Evolutionary conservation across 1,139 yeast genomes (phyloP).

Genomic region (Geotrichum reessii): DNA sequence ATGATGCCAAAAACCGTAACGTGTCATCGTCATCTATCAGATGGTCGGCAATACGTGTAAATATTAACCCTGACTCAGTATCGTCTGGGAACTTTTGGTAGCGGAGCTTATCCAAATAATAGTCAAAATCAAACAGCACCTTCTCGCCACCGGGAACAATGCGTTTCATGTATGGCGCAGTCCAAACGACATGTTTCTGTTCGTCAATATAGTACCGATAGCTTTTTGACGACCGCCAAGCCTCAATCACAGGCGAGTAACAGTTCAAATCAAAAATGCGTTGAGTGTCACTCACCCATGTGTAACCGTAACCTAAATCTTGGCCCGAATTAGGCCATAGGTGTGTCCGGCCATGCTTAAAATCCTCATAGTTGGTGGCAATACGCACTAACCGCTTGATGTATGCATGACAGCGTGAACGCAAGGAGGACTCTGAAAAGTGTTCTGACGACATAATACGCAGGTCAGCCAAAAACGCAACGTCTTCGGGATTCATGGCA

Average conservation of each 20-base stretch:
- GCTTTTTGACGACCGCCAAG: constrained; percentile 33
- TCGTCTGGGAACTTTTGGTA: constrained; percentile 28
- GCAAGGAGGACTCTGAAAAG: constrained; percentile 33
- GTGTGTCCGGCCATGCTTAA: constrained; percentile 28
- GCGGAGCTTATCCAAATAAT: constrained; percentile 33
- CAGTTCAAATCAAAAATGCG: constrained; percentile 26
- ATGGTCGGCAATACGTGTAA: constrained; percentile 27
- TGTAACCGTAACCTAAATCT: constrained; percentile 35
- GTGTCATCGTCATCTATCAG: constrained; percentile 33
- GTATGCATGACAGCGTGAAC: constrained; percentile 34
- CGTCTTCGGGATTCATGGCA: constrained; percentile 28
- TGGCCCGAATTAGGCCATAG: constrained; percentile 28
- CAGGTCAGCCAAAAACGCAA: constrained; percentile 33
- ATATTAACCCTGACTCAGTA: constrained; percentile 29
- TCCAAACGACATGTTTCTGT: constrained; percentile 12
- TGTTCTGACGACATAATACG: constrained; percentile 32
- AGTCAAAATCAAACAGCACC: constrained; percentile 31
- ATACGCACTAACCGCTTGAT: constrained; percentile 32
- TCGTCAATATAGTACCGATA: constrained; percentile 30
- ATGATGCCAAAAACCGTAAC: constrained; percentile 31
- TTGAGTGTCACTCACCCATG: constrained; percentile 32
- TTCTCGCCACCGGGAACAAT: constrained; percentile 28
- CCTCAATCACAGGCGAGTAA: constrained; percentile 33
- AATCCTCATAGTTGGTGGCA: constrained; percentile 33
- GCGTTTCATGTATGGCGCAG: constrained; percentile 1